Base-by-base conservation (phyloP, 1,139 yeast species). In the Spencermartinsiella ligniputridi region DNA sequence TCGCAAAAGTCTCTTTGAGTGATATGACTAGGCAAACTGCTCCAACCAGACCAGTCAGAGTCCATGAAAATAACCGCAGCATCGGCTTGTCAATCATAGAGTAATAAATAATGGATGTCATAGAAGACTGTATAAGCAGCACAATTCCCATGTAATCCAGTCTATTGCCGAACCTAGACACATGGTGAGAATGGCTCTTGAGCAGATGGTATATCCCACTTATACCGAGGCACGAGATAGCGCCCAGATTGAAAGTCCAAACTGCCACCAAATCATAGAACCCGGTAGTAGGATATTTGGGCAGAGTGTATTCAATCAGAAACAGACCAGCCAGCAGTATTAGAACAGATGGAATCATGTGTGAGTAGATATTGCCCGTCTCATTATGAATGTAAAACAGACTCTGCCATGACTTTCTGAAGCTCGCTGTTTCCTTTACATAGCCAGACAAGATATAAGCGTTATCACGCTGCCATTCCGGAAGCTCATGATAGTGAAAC, bases 61-160 rank as follows among this genome's bases (percentile, higher is more conserved):
- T 55, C 41, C 77, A 68, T 53, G 83, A 84, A 1, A 63, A 29
- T 34, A 63, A 57, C 42, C 75, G 74, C 47, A 69, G 58, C 5
- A 17, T 38, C 0, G 73, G 70, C 35, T 64, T 49, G 54, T 85
- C 89, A 50, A 74, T 67, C 46, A 79, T 78, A 1, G 90, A 83
- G 62, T 83, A 87, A 53, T 78, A 72, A 13, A 86, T 69, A 3
- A 88, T 71, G 6, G 95, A 83, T 2, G 82, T 69, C 71, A 86
- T 76, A 0, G 96, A 87, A 27, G 87, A 73, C 1, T 84, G 78
- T 46, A 88, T 87, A 48, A 89, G 69, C 3, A 83, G 71, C 11
- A 88, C 84, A 39, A 89, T 89, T 0, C 97, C 97, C 46, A 89
- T 74, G 57, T 89, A 90, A 62, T 89, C 97, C 47, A 88, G 70